Percentiles rank a stretch among this genome's conserved stretches.
These are phyloP conservation scores for Balamuthia mandrillaris DNA, from an alignment of 208 protist genomes.

Conservation along the genomic window DNA sequence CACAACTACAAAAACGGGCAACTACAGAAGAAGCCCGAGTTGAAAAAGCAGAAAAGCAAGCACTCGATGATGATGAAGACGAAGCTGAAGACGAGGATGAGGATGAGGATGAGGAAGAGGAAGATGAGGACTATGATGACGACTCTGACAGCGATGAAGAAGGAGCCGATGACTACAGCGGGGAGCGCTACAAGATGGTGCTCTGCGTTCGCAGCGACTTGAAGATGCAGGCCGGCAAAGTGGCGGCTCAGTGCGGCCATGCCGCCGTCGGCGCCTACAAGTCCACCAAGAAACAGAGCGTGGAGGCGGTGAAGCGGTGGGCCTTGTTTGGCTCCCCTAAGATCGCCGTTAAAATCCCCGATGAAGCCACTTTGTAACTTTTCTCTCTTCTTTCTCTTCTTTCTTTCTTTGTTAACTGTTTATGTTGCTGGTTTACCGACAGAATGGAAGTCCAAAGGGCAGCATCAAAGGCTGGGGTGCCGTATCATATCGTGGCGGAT, in stretches of 20 bases:
- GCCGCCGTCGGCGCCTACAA: slow-evolving; percentile 84
- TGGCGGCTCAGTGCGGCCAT: slow-evolving; percentile 91
- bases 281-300: slow-evolving; percentile 40
- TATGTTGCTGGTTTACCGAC: neutral
- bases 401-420: too few relatives aligned
- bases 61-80: neutral
- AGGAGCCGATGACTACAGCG: slow-evolving; percentile 42
- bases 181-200: slow-evolving; percentile 79
- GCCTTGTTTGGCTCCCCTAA: slow-evolving; percentile 47
- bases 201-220: slow-evolving; percentile 88
- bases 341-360: slow-evolving; percentile 44
- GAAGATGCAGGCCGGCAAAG: slow-evolving; percentile 91
- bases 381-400: too few relatives aligned
- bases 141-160: neutral
- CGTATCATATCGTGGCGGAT: slow-evolving; percentile 47
- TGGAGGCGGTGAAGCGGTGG: slow-evolving; percentile 46
- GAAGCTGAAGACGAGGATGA: neutral
- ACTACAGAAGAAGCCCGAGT: too few relatives aligned
- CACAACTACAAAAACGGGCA: too few relatives aligned
- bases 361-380: slow-evolving; percentile 46
- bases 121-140: neutral
- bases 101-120: neutral
- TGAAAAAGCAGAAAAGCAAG: too few relatives aligned
- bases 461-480: slow-evolving; percentile 43
- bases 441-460: slow-evolving; percentile 14